Base-by-base conservation (phyloP, 2,329 filamentous ascomycete species). In the Periconia sp. region DNA sequence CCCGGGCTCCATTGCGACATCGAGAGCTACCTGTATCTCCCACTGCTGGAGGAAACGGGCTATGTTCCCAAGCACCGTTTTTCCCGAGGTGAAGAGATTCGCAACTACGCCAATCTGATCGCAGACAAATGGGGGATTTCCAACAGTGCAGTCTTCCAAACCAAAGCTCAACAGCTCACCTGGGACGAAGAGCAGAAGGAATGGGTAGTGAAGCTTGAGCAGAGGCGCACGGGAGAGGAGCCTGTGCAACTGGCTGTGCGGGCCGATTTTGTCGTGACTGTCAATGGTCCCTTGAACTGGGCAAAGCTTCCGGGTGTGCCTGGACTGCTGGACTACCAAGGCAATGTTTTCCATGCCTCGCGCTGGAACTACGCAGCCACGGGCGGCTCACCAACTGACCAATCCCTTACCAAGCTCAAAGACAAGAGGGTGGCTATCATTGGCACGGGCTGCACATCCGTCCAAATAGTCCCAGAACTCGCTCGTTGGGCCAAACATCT, bases 1-100 rank as follows among this genome's bases (percentile, higher is more conserved):
- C 78, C 79, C 14, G 79, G 79, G 3, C 57, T 78, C 3, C 70
- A 67, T 56, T 87, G 84, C 62, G 85, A 88, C 60, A 71, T 85
- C 2, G 85, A 88, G 66, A 76, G 77, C 48, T 85, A 82, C 59
- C 74, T 78, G n/a, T 87, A 87, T 60, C 68, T 86, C 69, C 83
- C 84, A 3, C 68, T 85, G 13, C 75, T 87, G 2, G 84, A 87
- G 55, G 83, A 86, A 66, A 84, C 77, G 1, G 79, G 79, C 0
- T 85, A 83, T 60, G 74, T 84, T 59, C 84, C 84, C 0, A 77
- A 71, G 35, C 72, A 80, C 23, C 73, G 74, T 15, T 82, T 80
- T 56, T 64, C 75, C 0, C 66, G 66, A 14, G 79, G 78, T 0
- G 54, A 65, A 1, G 81, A 83, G 57, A 62, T 85, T 33, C 74